Percentiles rank a stretch among this genome's conserved stretches.
Evolutionary conservation across 192 early-diverging fungal genomes (phyloP).

Genomic region (Anaeromyces robustus): DNA sequence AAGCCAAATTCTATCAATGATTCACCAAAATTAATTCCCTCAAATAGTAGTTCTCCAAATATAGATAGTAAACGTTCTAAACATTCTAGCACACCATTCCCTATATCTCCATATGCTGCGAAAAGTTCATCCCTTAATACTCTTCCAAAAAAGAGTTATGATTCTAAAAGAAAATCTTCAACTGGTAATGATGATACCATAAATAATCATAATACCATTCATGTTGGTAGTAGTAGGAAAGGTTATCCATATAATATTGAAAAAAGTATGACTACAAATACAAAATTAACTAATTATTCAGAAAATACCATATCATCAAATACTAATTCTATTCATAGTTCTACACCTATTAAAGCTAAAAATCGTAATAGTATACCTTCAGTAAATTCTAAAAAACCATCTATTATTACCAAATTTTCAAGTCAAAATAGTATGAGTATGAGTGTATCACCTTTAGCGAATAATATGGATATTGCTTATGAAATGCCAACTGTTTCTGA

Average conservation of each 20-base stretch:
- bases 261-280: background rate
- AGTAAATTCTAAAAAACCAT: background rate
- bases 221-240: background rate
- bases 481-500: background rate
- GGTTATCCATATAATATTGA: background rate
- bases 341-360: background rate
- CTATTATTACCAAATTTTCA: background rate
- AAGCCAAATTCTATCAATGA: background rate
- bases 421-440: background rate
- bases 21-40: background rate
- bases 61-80: background rate
- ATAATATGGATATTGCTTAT: background rate
- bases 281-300: background rate
- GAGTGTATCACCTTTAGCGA: background rate
- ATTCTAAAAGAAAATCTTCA: background rate
- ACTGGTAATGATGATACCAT: background rate
- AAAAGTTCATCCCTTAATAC: background rate
- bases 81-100: background rate
- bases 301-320: background rate
- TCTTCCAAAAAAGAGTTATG: background rate
- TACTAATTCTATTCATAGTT: background rate
- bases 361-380: background rate
- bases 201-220: background rate
- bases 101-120: background rate
- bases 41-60: background rate